These are phyloP conservation scores for Saccharomyces hybrid DNA, from an alignment of 1,139 yeast genomes.

Conservation along the genomic window DNA sequence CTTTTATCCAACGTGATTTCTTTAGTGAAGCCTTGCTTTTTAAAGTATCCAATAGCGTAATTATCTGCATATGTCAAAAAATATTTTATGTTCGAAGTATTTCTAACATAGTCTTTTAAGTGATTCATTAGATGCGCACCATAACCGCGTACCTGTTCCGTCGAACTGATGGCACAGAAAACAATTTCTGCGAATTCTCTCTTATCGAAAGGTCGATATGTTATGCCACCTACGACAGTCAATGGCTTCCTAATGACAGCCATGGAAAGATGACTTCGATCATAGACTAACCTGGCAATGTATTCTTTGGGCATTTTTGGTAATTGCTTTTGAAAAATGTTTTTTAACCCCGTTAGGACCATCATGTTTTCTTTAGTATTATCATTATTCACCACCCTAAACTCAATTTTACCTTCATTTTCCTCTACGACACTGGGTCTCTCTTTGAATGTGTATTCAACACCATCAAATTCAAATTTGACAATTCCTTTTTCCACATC, in stretches of 20 bases:
- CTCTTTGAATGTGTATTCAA: slow-evolving; percentile 78
- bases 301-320: slow-evolving; percentile 99
- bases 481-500: slow-evolving; percentile 42
- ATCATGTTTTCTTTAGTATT: slow-evolving; percentile 80
- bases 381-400: slow-evolving; percentile 93
- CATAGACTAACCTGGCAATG: slow-evolving; percentile 89
- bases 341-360: slow-evolving; percentile 88
- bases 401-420: slow-evolving; percentile 83
- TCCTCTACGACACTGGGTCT: slow-evolving; percentile 93
- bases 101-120: slow-evolving; percentile 86
- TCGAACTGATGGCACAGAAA: slow-evolving; percentile 93
- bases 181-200: slow-evolving; percentile 96
- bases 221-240: slow-evolving; percentile 96
- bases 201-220: slow-evolving; percentile 86
- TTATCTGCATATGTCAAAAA: slow-evolving; percentile 96
- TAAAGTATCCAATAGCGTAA: slow-evolving; percentile 96
- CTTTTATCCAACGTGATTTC: slow-evolving; percentile 80
- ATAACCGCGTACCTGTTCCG: slow-evolving; percentile 96
- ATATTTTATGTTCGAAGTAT: slow-evolving; percentile 78
- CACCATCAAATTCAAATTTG: slow-evolving; percentile 63
- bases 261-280: slow-evolving; percentile 87
- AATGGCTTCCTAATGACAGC: slow-evolving; percentile 91
- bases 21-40: slow-evolving; percentile 95
- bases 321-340: slow-evolving; percentile 91
- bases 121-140: slow-evolving; percentile 99